Percentiles rank a stretch among this genome's conserved stretches.
Conservation (phyloP, 202 grass and related monocot genomes). For the Dendrocalamus latiflorus region DNA sequence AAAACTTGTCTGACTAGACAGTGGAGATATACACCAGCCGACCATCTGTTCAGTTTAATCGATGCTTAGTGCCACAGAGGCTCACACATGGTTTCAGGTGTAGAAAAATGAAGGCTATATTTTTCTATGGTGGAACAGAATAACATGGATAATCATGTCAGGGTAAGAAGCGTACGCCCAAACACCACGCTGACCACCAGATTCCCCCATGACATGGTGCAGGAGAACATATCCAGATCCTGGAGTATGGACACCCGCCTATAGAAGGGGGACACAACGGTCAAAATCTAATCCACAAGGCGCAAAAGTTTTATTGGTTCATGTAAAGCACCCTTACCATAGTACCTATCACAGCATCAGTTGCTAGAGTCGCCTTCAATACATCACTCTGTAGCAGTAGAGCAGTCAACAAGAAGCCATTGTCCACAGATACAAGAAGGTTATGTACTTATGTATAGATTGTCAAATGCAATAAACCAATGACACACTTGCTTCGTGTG, state of each 20-base stretch:
- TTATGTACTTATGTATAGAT: too few species aligned
- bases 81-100: too few species aligned
- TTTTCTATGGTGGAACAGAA: conserved; percentile 12
- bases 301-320: not conserved
- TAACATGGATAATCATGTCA: not conserved
- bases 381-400: conserved; percentile 63
- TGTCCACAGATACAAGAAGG: conserved; percentile 27
- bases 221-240: conserved; percentile 97
- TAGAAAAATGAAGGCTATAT: conserved; percentile 12
- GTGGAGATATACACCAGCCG: not conserved
- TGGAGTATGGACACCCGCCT: conserved; percentile 76
- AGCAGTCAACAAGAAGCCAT: conserved; percentile 20
- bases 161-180: conserved; percentile 79
- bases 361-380: conserved; percentile 95
- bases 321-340: conserved; percentile 54
- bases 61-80: too few species aligned
- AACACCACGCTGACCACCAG: conserved; percentile 82
- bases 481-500: too few species aligned
- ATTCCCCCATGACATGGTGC: conserved; percentile 94
- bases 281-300: conserved; percentile 23
- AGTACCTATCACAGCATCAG: conserved; percentile 84
- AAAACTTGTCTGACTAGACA: conserved; percentile 2
- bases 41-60: not conserved
- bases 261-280: conserved; percentile 25
- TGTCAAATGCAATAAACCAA: too few species aligned